Evolutionary conservation across 305 asterid genomes (phyloP).

Genomic region (Solanum hybrid): DNA sequence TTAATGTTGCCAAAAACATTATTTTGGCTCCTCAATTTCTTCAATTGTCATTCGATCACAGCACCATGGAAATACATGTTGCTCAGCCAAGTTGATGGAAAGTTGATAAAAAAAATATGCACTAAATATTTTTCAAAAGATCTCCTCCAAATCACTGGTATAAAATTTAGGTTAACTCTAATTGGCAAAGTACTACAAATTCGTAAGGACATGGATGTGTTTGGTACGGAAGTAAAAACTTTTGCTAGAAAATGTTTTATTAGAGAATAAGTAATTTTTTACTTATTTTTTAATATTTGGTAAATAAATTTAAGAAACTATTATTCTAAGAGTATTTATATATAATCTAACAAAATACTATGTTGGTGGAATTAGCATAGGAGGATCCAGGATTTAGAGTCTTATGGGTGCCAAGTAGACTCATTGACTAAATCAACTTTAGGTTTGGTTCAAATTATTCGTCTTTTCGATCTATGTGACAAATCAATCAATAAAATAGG

Average conservation of each 20-base stretch:
- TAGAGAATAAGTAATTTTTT: neutral
- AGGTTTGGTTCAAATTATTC: too few relatives aligned
- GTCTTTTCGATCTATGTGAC: too few relatives aligned
- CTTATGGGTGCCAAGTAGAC: too few relatives aligned
- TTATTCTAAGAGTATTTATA: too few relatives aligned
- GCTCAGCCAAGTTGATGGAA: neutral
- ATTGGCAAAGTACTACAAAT: neutral
- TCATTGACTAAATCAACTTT: too few relatives aligned
- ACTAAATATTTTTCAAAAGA: too few relatives aligned
- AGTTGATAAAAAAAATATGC: neutral
- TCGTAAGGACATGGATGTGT: neutral
- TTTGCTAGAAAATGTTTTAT: neutral
- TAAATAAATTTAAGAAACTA: too few relatives aligned
- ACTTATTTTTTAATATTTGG: neutral
- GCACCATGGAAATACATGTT: neutral
- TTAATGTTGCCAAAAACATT: neutral
- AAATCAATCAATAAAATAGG: too few relatives aligned
- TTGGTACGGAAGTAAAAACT: neutral
- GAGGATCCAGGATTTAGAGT: too few relatives aligned
- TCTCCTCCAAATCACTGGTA: neutral
- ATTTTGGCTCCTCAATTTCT: neutral
- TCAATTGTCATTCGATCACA: neutral
- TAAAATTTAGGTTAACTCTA: neutral
- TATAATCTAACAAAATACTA: too few relatives aligned
- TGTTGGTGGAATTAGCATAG: neutral